Percentiles rank a stretch among this genome's conserved stretches.
These are phyloP conservation scores for Chaetomium sp. DNA, from an alignment of 2,329 filamentous ascomycete species.

Conservation along the genomic window DNA sequence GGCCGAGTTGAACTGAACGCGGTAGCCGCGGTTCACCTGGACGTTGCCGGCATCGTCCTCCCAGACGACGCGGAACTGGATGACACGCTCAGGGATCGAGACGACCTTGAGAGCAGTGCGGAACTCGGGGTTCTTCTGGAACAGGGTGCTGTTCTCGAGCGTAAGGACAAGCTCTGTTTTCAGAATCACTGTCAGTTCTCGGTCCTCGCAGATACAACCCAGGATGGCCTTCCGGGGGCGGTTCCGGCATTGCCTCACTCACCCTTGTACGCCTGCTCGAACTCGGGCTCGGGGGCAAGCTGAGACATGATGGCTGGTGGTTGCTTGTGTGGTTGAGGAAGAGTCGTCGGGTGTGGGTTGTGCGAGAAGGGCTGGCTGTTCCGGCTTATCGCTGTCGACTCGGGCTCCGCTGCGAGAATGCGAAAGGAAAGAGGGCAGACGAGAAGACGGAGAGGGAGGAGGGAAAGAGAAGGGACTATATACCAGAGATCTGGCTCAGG, in stretches of 20 bases:
- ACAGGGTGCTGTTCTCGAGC: conserved; percentile 88
- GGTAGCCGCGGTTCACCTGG: conserved; percentile 90
- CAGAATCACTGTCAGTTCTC: conserved; percentile 3
- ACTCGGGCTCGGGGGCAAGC: conserved; percentile 85
- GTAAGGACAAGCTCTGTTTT: conserved; percentile 80
- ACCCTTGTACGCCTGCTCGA: conserved; percentile 98
- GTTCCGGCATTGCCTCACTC: conserved; percentile 44
- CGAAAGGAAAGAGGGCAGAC: conserved; percentile 2
- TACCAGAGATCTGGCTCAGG: conserved; percentile 3
- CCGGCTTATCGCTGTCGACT: conserved; percentile 9
- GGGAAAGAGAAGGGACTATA: conserved; percentile 12
- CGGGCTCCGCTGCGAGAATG: conserved; percentile 7
- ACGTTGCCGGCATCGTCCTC: conserved; percentile 85
- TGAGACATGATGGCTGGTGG: conserved; percentile 60
- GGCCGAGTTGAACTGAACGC: conserved; percentile 97
- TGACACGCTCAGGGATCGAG: conserved; percentile 86
- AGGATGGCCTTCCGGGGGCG: no score
- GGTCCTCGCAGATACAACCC: not conserved
- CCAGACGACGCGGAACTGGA: conserved; percentile 97
- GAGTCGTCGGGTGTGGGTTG: not conserved
- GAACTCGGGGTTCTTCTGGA: conserved; percentile 92
- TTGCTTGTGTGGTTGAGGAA: conserved; percentile 1
- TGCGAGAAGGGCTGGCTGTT: not conserved
- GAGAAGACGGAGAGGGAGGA: not conserved
- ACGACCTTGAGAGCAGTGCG: conserved; percentile 80